A percentile compares a stretch with the other conserved stretches of the same genome.
These are phyloP conservation scores for Ampelomyces quisqualis DNA, from an alignment of 2,329 filamentous ascomycete species.

Conservation along the genomic window DNA sequence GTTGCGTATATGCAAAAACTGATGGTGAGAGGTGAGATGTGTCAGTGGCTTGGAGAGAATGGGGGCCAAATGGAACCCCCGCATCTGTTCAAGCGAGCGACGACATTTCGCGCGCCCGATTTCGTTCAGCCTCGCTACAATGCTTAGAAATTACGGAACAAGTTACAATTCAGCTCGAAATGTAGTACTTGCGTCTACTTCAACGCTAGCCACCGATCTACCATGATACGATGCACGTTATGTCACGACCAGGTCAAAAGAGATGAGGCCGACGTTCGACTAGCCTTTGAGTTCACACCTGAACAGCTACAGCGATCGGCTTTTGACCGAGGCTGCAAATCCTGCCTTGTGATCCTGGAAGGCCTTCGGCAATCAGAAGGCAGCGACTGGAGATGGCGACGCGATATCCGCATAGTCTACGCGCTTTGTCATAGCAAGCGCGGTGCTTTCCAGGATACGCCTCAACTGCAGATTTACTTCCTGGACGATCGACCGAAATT, in stretches of 20 bases:
- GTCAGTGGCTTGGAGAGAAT: too few species aligned
- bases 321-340: slow-evolving; percentile 8
- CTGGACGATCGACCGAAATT: slow-evolving; percentile 16
- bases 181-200: too few species aligned
- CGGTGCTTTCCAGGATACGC: slow-evolving; percentile 6
- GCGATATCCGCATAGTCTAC: slow-evolving; percentile 12
- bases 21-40: too few species aligned
- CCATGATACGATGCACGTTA: slow-evolving; percentile 8
- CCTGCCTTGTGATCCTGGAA: slow-evolving; percentile 16
- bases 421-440: slow-evolving; percentile 8
- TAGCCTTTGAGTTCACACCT: slow-evolving; percentile 17
- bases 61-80: not conserved
- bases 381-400: slow-evolving; percentile 7
- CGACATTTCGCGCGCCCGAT: not conserved
- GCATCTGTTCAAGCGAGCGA: not conserved
- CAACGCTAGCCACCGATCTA: not conserved
- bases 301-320: slow-evolving; percentile 9
- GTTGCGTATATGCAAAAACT: too few species aligned
- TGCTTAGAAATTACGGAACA: too few species aligned
- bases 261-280: slow-evolving; percentile 7
- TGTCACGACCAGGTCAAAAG: slow-evolving; percentile 12
- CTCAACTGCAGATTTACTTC: slow-evolving; percentile 13
- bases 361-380: slow-evolving; percentile 15
- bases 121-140: too few species aligned
- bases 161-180: too few species aligned